Base-by-base conservation (phyloP, 2,329 filamentous ascomycete genomes). In the Penicillium sp. region DNA sequence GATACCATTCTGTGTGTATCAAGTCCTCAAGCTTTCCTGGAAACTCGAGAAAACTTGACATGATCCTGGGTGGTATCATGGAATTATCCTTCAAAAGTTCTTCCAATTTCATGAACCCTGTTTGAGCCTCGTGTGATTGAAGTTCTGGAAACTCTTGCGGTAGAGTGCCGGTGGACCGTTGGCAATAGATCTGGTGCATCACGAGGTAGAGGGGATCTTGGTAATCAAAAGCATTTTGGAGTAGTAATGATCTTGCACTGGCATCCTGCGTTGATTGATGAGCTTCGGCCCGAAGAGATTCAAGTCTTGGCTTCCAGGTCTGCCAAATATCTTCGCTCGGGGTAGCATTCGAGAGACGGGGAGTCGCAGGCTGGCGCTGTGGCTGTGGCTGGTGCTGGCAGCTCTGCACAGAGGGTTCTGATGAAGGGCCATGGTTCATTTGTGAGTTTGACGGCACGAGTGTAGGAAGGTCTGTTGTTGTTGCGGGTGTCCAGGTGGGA, bases 111-210 rank as follows among this genome's bases (percentile, higher is more conserved):
- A 0, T 73, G 73, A 48, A 57, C 37, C 7, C 54, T 10, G 71
- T 56, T 5, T 59, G 45, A n/a, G 56, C 54, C 3, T 76, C 61
- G 42, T 76, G 66, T 1, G 72, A 69, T 11, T 79, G 64, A 3
- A 77, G 56, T 11, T 47, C 62, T 14, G 78, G 71, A 4, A 82
- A 65, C 3, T 66, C 56, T 1, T 60, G 48, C 13, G 14, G 5
- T 14, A 9, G 23, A 18, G 23, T 36, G 33, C 16, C 5, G 4
- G 8, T 14, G 5, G 23, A 13, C 39, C 23, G 84, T 18, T 81
- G 65, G 65, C 86, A 89, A 67, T 84, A 87, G 2, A 88, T 55
- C 65, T 90, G 87, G 65, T 90, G 87, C 11, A 89, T 67, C 5
- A 81, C 76, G 46, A 91, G 62, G 66, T 87, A 92, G 65, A 89